Evolutionary conservation across 768 basidiomycete species (phyloP).

Genomic region (Hericium erinaceus): DNA sequence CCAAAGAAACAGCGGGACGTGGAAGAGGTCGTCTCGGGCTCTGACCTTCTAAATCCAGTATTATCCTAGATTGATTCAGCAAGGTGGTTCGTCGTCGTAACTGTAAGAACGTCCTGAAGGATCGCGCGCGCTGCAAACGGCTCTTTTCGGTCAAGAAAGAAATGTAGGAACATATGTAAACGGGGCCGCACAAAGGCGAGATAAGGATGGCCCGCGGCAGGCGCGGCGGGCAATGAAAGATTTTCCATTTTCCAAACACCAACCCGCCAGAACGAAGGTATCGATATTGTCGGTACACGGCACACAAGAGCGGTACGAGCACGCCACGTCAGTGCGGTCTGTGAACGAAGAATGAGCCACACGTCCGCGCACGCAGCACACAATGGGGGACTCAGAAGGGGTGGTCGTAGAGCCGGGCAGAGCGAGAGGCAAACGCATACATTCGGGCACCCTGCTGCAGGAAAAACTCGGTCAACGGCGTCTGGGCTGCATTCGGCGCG

Average conservation of each 20-base stretch:
- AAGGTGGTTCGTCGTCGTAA: not conserved
- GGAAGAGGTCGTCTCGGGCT: not conserved
- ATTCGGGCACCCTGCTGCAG: constrained; percentile 49
- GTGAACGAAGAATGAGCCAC: constrained; percentile 6
- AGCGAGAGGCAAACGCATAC: constrained; percentile 37
- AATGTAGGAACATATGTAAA: too few relatives aligned
- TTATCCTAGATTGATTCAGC: not conserved
- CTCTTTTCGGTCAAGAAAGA: too few relatives aligned
- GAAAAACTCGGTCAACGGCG: constrained; percentile 49
- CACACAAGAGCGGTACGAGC: not conserved
- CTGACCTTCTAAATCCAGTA: constrained; percentile 5
- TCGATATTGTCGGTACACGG: too few relatives aligned
- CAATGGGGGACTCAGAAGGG: constrained; percentile 14
- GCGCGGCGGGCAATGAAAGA: too few relatives aligned
- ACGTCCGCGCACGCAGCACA: not conserved
- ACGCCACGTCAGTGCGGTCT: constrained; percentile 9
- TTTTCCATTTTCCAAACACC: not conserved
- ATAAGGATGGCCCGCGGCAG: too few relatives aligned
- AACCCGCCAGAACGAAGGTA: not conserved
- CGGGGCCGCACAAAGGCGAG: too few relatives aligned
- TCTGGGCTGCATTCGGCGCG: constrained; percentile 27
- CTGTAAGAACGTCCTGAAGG: not conserved
- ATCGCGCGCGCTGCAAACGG: not conserved
- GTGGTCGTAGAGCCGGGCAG: constrained; percentile 13
- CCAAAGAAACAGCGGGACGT: not conserved